Base-by-base conservation (phyloP, 129 eudicot genomes). In the Centella asiatica region DNA sequence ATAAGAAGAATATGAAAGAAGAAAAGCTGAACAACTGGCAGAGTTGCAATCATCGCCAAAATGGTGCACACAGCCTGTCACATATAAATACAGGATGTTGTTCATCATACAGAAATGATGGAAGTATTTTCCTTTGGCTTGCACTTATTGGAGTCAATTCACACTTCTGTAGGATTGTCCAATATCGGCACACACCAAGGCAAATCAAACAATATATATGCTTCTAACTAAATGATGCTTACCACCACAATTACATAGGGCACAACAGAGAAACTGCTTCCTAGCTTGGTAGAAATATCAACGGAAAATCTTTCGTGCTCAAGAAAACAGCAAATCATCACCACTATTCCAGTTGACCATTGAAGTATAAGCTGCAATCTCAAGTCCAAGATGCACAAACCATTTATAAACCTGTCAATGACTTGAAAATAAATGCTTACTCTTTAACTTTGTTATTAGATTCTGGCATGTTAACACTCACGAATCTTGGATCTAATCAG, bases 1-100 rank as follows among this genome's bases (percentile, higher is more conserved):
- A 93, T 85, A 53, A 93, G 95, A 74, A 93, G 99, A 67, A 93
- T 82, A 74, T 93, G 99, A 73, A 93, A 93, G 92, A 93, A 93
- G 85, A 93, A 93, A 44, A 93, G 96, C 66, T 93, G 99, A 69
- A 80, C 85, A 1, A 87, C 84, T 4, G 99, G 99, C 67, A 93
- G 79, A 22, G 99, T 93, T 50, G 99, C 96, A 34, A 93, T 87
- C 96, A 93, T 85, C 40, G 99, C 99, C 90, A 93, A 77, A 67
- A 93, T 75, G 29, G 99, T 87, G 80, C 99, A 93, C 27, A 85
- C 95, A 14, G 77, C 99, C 99, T 93, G 95, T 57, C 77, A 69
- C 56, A 62, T 60, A 62, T 52, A 66, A 37, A 52, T 18, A 17
- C 19, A 69, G 13, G 44, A 27, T 27, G 31, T 40, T 73, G 61